Conservation (phyloP, 495 filamentous ascomycete species). For the Bacidia rubella region DNA sequence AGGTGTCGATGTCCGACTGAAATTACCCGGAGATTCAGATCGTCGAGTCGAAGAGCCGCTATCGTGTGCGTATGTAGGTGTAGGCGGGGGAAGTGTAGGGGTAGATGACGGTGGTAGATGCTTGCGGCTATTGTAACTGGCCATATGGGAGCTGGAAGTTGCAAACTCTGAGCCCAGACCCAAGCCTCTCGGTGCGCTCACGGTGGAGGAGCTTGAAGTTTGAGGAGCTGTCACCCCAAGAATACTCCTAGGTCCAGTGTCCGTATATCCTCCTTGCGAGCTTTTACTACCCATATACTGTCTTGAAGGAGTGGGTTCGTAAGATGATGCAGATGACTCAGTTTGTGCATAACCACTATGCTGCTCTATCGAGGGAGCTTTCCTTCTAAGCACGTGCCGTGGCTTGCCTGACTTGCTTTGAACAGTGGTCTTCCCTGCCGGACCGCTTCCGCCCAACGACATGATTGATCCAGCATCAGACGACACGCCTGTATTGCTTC, state of each 20-base stretch:
- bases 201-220: constrained; percentile 6
- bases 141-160: constrained; percentile 21
- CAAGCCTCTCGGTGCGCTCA: constrained; percentile 4
- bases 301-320: constrained; percentile 11
- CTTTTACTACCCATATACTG: constrained; percentile 6
- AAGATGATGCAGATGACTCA: constrained; percentile 16
- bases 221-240: constrained; percentile 17
- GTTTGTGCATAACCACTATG: constrained; percentile 12
- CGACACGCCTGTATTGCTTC: constrained; percentile 3
- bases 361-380: constrained; percentile 15
- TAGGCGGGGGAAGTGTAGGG: constrained; percentile 45
- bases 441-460: background rate
- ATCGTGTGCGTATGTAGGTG: constrained; percentile 52
- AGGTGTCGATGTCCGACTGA: constrained; percentile 83
- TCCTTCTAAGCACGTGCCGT: constrained; percentile 17
- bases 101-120: constrained; percentile 8
- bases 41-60: constrained; percentile 89
- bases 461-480: background rate
- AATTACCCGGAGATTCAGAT: constrained; percentile 80
- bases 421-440: constrained; percentile 1
- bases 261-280: constrained; percentile 12
- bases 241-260: constrained; percentile 12
- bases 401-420: constrained; percentile 7
- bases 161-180: constrained; percentile 12
- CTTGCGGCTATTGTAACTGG: constrained; percentile 13